These are phyloP conservation scores for Wickerhamomyces sp. DNA, from an alignment of 1,139 yeast genomes.

Conservation along the genomic window DNA sequence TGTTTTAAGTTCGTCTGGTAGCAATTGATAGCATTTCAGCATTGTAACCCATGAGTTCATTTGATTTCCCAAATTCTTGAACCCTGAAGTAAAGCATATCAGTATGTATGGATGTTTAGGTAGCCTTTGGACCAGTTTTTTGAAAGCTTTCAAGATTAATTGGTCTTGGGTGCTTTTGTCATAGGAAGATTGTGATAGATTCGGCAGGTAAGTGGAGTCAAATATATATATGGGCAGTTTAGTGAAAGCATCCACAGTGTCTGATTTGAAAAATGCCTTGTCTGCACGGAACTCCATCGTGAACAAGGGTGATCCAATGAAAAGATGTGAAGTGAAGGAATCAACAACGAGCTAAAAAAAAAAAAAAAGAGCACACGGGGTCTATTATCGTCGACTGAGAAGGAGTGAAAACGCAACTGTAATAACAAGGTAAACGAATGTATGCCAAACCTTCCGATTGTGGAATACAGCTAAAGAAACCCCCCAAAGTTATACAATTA, in stretches of 20 bases:
- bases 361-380: too few species aligned
- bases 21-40: conserved; percentile 63
- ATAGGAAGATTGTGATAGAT: conserved; percentile 35
- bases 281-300: conserved; percentile 32
- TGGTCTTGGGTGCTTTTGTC: conserved; percentile 34
- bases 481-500: too few species aligned
- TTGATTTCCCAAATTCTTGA: conserved; percentile 46
- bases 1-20: conserved; percentile 56
- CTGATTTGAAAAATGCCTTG: conserved; percentile 56
- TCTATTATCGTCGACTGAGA: too few species aligned
- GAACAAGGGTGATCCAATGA: too few species aligned
- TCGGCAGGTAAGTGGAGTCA: conserved; percentile 72
- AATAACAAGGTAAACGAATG: too few species aligned
- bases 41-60: conserved; percentile 67
- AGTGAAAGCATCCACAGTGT: conserved; percentile 55
- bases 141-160: conserved; percentile 36
- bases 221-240: conserved; percentile 65
- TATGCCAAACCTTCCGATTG: too few species aligned
- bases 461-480: too few species aligned
- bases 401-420: too few species aligned
- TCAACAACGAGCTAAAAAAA: too few species aligned
- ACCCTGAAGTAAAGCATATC: conserved; percentile 76
- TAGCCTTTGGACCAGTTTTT: conserved; percentile 30
- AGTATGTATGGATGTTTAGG: conserved; percentile 61
- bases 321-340: too few species aligned